Evolutionary conservation across 768 basidiomycete genomes (phyloP).

Genomic region (Collybiopsis confluens): DNA sequence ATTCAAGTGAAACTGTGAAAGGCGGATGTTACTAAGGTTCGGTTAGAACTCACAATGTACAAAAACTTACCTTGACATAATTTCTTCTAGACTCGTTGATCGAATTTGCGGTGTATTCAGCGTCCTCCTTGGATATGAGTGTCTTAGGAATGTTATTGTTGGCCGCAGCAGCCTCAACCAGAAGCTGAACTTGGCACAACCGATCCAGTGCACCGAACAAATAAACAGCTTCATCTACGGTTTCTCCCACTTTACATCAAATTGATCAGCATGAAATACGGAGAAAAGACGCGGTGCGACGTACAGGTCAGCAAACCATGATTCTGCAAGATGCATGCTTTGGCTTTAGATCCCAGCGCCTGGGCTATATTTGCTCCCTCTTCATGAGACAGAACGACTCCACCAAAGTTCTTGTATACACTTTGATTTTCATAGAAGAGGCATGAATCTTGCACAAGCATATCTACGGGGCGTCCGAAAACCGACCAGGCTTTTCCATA

Average conservation of each 20-base stretch:
- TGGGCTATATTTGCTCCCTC: conserved; percentile 43
- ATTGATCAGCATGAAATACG: neutral
- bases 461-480: conserved; percentile 37
- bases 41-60: neutral
- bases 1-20: conserved; percentile 23
- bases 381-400: conserved; percentile 40
- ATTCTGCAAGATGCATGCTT: conserved; percentile 40
- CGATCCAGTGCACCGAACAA: conserved; percentile 40
- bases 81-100: conserved; percentile 16
- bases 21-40: neutral
- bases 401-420: conserved; percentile 42
- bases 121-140: conserved; percentile 20
- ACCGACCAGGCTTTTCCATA: conserved; percentile 47
- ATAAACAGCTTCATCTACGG: conserved; percentile 39
- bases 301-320: conserved; percentile 30
- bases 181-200: conserved; percentile 42
- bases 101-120: conserved; percentile 19
- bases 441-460: conserved; percentile 41
- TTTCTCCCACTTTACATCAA: conserved; percentile 24
- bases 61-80: conserved; percentile 10
- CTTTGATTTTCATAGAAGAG: conserved; percentile 39
- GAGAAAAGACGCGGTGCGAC: neutral
- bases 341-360: conserved; percentile 32
- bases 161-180: conserved; percentile 38
- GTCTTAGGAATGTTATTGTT: conserved; percentile 17